phyloP scores from a whole-genome alignment of 148 eudicot genomes.

The Camellia japonica region DNA sequence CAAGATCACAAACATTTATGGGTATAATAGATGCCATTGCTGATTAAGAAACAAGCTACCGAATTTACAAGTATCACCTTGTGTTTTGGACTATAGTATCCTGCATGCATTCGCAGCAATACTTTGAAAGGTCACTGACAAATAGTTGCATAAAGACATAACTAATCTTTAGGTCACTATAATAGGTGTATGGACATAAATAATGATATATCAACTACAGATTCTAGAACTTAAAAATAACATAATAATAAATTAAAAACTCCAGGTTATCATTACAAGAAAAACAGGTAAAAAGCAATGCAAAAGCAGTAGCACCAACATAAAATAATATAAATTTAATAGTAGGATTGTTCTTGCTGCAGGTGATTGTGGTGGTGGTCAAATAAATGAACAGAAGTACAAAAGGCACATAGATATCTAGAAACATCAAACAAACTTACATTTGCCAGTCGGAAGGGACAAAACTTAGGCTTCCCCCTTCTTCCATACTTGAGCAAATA shows the following conservation, averaged over 20 bases:
- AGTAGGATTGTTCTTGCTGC: background rate
- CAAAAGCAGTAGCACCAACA: background rate
- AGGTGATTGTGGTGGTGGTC: no score
- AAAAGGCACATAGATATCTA: background rate
- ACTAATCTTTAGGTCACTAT: background rate
- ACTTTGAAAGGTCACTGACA: background rate
- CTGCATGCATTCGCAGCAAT: background rate
- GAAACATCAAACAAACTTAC: conserved; percentile 3
- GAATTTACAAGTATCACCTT: background rate
- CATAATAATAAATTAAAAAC: background rate
- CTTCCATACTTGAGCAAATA: conserved; percentile 14
- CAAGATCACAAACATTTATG: no score
- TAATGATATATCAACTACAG: background rate
- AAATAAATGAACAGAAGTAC: background rate
- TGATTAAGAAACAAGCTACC: background rate
- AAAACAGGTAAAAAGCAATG: conserved; percentile 2
- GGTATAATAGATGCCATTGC: background rate
- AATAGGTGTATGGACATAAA: background rate
- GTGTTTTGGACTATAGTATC: background rate
- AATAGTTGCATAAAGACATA: background rate
- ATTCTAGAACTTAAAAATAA: background rate
- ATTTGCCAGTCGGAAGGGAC: conserved; percentile 14
- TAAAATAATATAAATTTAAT: no score
- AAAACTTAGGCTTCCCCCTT: conserved; percentile 15
- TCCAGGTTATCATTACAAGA: background rate